Conservation (phyloP, 106 monocot genomes). For the Gastrodia elata region DNA sequence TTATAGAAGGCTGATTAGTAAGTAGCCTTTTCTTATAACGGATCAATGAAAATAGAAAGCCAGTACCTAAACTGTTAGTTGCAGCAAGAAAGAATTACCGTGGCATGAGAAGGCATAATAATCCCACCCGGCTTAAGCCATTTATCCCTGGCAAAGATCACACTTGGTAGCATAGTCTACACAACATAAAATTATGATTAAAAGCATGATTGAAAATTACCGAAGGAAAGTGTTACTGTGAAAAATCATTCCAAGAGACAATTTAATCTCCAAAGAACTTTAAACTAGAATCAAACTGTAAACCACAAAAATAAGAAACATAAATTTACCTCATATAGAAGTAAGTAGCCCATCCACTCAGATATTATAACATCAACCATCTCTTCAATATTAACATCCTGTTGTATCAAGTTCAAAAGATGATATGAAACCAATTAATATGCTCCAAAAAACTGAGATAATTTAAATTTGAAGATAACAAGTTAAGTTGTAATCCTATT, state of each 20-base stretch:
- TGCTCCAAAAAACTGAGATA: not conserved
- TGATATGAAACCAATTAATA: not conserved
- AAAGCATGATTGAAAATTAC: not conserved
- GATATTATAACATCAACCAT: slow-evolving; percentile 98
- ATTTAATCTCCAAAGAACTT: not conserved
- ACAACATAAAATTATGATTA: not conserved
- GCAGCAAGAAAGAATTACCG: slow-evolving; percentile 31
- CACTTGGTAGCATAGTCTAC: slow-evolving; percentile 91
- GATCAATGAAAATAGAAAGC: not conserved
- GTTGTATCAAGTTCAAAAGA: slow-evolving; percentile 12
- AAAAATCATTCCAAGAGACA: not conserved
- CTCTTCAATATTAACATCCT: slow-evolving; percentile 87
- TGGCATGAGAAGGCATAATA: slow-evolving; percentile 97
- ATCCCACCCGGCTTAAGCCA: slow-evolving; percentile 96
- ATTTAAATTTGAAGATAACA: slow-evolving; percentile 1
- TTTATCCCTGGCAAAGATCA: slow-evolving; percentile 84
- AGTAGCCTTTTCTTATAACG: too few species aligned
- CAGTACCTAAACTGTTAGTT: not conserved
- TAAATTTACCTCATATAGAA: slow-evolving; percentile 76
- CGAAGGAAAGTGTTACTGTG: not conserved
- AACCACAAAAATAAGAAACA: not conserved
- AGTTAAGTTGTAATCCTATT: not conserved
- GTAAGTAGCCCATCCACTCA: slow-evolving; percentile 99
- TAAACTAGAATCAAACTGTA: not conserved
- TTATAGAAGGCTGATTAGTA: too few species aligned